These are phyloP conservation scores for Camellia lanceoleosa DNA, from an alignment of 148 eudicot species.

Conservation along the genomic window DNA sequence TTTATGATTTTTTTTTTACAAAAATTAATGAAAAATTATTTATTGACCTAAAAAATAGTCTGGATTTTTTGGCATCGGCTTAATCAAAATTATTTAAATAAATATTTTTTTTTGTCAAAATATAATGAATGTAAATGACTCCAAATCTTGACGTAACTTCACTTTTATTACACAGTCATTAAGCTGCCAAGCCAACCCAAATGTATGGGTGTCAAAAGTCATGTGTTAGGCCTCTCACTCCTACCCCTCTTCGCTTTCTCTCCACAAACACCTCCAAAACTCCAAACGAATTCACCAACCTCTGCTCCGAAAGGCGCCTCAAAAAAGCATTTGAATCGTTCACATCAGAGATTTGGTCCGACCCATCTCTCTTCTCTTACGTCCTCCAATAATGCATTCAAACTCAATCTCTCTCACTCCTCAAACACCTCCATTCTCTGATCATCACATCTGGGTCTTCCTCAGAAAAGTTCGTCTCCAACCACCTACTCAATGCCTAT, in stretches of 20 bases:
- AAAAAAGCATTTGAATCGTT: conserved; percentile 63
- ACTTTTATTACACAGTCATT: neutral
- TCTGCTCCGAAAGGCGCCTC: conserved; percentile 51
- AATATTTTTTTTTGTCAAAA: too few species aligned
- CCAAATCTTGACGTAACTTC: neutral
- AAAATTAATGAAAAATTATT: too few species aligned
- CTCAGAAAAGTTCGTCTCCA: conserved; percentile 50
- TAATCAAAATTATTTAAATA: too few species aligned
- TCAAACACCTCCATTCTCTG: conserved; percentile 65
- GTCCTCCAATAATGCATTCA: conserved; percentile 56
- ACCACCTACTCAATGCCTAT: conserved; percentile 63
- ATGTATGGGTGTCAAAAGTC: conserved; percentile 34
- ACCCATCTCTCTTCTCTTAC: conserved; percentile 59
- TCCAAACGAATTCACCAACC: conserved; percentile 26
- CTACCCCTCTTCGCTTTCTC: conserved; percentile 16
- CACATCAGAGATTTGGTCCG: conserved; percentile 40
- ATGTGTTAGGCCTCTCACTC: conserved; percentile 15
- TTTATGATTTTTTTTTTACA: too few species aligned
- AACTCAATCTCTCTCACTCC: conserved; percentile 34
- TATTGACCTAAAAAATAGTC: too few species aligned
- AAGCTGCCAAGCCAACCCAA: conserved; percentile 19
- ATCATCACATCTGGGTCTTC: conserved; percentile 56
- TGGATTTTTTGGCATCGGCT: too few species aligned
- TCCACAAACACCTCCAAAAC: conserved; percentile 23
- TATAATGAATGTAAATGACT: too few species aligned